Base-by-base conservation (phyloP, 257 asterid species). In the Agastache rugosa region DNA sequence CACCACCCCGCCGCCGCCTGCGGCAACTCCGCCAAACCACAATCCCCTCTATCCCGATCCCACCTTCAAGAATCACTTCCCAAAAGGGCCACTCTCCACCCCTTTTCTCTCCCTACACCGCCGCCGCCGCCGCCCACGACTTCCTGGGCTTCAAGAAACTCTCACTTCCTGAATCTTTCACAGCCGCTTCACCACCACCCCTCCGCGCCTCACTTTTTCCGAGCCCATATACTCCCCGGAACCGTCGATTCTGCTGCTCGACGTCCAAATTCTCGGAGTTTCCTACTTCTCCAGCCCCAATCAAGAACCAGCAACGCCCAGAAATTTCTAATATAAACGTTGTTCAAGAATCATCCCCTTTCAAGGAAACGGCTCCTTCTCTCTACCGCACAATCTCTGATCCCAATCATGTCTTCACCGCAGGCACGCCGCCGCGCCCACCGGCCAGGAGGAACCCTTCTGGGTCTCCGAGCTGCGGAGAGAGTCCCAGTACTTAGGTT, bases 141-240 rank as follows among this genome's bases (percentile, higher is more conserved):
- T 61, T 51, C 66, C 41, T n/a, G 4, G 82, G 80, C 19, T 80
- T 51, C 82, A 76, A 65, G 2, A 73, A 73, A 35, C 63, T 79
- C 69, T 70, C 67, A 39, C 80, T 76, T 17, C 79, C 83, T 8
- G 50, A 27, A 7, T 6, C 71, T 19, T 67, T 63, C 63, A 58
- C 75, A 20, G 17, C 73, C 53, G 53, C 65, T 5, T 16, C 80
- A 1, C 66, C 69, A 2, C 25, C 74, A 22, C 73, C 55, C 67
- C 84, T 85, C 62, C 76, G 74, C n/a, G n/a, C 75, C 90, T 88
- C 67, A 81, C 85, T 9, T 3, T 71, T 41, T 85, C 90, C 2
- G 85, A 77, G 60, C 85, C 87, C 60, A 35, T 76, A 2, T 71
- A 80, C 78, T 71, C 75, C 20, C 44, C 81, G 3, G 37, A 31